A percentile compares a stretch with the other conserved stretches of the same genome.
Evolutionary conservation across 1,284 basidiomycete species (phyloP).

Genomic region (Trichosporon asahii): DNA sequence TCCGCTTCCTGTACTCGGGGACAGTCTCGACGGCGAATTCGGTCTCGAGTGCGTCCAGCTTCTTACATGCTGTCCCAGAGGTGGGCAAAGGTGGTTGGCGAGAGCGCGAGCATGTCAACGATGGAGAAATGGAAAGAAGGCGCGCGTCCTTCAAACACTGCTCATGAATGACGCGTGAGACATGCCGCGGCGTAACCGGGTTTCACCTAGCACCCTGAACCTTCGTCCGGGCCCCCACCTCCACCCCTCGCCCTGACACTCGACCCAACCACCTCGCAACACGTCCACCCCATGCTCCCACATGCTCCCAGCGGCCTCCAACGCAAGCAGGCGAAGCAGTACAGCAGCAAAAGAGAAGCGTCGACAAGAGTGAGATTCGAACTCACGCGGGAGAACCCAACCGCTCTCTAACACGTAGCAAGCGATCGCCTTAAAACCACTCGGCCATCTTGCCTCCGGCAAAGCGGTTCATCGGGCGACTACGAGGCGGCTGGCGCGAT

Average conservation of each 20-base stretch:
- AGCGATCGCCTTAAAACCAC: constrained; percentile 5
- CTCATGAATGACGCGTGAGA: too few relatives aligned
- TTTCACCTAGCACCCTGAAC: background rate
- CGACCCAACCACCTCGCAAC: background rate
- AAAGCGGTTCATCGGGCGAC: background rate
- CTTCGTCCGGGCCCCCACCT: background rate
- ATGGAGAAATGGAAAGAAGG: too few relatives aligned
- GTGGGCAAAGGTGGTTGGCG: too few relatives aligned
- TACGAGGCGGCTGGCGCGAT: background rate
- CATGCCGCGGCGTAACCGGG: too few relatives aligned
- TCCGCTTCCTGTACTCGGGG: too few relatives aligned
- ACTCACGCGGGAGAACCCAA: constrained; percentile 9
- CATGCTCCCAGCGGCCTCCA: background rate
- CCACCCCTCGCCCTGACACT: background rate
- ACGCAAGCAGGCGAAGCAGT: background rate
- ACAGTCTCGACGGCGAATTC: too few relatives aligned
- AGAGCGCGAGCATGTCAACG: too few relatives aligned
- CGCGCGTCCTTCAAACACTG: too few relatives aligned
- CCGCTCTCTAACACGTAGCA: constrained; percentile 3
- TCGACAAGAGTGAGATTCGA: constrained; percentile 9
- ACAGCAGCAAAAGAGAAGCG: background rate
- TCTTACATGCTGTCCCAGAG: too few relatives aligned
- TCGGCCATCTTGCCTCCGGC: background rate
- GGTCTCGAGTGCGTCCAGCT: too few relatives aligned
- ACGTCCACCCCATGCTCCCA: background rate